These are phyloP conservation scores for Aspergillus sp. DNA, from an alignment of 2,329 filamentous ascomycete species.

Conservation along the genomic window DNA sequence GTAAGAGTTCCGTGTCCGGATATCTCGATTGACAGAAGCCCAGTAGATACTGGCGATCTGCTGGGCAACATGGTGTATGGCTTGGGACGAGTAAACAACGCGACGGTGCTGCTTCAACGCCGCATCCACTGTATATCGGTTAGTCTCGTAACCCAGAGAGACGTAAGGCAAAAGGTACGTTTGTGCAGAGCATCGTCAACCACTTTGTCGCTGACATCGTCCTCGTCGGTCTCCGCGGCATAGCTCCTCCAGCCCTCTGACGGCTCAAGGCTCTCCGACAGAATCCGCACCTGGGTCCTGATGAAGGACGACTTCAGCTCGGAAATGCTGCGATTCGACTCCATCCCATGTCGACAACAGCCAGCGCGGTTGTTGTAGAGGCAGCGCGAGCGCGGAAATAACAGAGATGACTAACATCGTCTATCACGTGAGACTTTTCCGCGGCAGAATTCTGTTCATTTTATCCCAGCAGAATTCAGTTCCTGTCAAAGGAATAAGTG, in stretches of 20 bases:
- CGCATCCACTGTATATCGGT: slow-evolving; percentile 38
- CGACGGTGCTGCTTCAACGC: slow-evolving; percentile 45
- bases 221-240: slow-evolving; percentile 32
- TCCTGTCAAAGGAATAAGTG: too few relatives aligned
- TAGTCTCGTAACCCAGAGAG: slow-evolving; percentile 1
- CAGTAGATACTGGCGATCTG: slow-evolving; percentile 49
- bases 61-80: slow-evolving; percentile 46
- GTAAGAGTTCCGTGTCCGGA: slow-evolving; percentile 13
- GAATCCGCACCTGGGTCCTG: slow-evolving; percentile 42
- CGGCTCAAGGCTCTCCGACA: slow-evolving; percentile 40
- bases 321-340: slow-evolving; percentile 36
- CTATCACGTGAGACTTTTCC: slow-evolving; percentile 7
- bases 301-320: slow-evolving; percentile 45
- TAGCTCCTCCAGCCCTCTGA: slow-evolving; percentile 40
- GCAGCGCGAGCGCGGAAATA: slow-evolving; percentile 2
- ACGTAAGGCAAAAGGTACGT: slow-evolving; percentile 24
- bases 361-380: slow-evolving; percentile 1
- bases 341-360: slow-evolving; percentile 22
- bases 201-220: slow-evolving; percentile 39
- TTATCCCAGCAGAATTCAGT: too few relatives aligned
- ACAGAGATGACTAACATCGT: slow-evolving; percentile 1
- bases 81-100: slow-evolving; percentile 45
- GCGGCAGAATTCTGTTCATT: background rate
- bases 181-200: slow-evolving; percentile 44
- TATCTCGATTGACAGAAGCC: slow-evolving; percentile 36